Conservation (phyloP, 1,284 basidiomycete species). For the Moesziomyces antarcticus region DNA sequence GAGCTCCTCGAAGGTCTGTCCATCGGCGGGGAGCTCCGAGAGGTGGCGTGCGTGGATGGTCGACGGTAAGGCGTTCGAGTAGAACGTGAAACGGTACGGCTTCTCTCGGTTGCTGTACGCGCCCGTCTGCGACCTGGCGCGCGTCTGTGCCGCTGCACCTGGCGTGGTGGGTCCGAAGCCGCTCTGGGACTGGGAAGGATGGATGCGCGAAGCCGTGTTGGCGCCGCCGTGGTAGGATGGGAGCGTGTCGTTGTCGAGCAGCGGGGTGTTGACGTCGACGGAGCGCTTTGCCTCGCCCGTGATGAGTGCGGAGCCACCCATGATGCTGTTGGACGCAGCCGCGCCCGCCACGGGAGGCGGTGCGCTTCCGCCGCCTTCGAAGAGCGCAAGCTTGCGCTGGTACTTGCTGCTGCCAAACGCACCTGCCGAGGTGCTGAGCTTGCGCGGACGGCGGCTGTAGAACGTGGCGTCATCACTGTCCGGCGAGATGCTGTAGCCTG, state of each 20-base stretch:
- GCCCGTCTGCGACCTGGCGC: slow-evolving; percentile 37
- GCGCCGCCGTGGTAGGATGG: slow-evolving; percentile 65
- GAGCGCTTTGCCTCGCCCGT: slow-evolving; percentile 14
- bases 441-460: slow-evolving; percentile 63
- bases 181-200: slow-evolving; percentile 24
- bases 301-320: slow-evolving; percentile 66
- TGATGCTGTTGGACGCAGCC: slow-evolving; percentile 63
- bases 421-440: slow-evolving; percentile 41
- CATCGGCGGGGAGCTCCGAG: slow-evolving; percentile 91
- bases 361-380: slow-evolving; percentile 75
- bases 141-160: slow-evolving; percentile 8
- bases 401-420: slow-evolving; percentile 62
- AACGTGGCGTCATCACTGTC: slow-evolving; percentile 64
- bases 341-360: slow-evolving; percentile 55
- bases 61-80: slow-evolving; percentile 89
- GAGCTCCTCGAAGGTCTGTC: slow-evolving; percentile 91
- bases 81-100: slow-evolving; percentile 98
- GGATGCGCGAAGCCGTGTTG: slow-evolving; percentile 31
- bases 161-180: slow-evolving; percentile 13
- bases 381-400: slow-evolving; percentile 88
- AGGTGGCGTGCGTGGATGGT: slow-evolving; percentile 95
- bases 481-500: slow-evolving; percentile 55
- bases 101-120: slow-evolving; percentile 68
- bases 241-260: slow-evolving; percentile 67
- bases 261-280: slow-evolving; percentile 66